phyloP scores from a whole-genome alignment of 345 rosid genomes.

The Gossypium mustelinum region DNA sequence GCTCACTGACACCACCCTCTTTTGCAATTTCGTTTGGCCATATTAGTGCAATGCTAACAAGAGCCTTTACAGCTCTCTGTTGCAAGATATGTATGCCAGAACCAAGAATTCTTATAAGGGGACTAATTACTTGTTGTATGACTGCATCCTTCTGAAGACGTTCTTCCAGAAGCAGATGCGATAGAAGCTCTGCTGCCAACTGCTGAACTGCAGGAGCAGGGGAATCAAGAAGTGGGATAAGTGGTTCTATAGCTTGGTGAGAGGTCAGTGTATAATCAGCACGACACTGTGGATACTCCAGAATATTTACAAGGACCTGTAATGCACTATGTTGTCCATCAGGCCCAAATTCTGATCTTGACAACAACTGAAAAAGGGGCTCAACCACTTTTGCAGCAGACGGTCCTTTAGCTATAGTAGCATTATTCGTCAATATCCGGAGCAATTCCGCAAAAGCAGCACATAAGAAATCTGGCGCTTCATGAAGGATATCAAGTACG shows the following conservation, averaged over 20 bases:
- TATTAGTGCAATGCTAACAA: slow-evolving; percentile 74
- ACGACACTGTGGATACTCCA: slow-evolving; percentile 96
- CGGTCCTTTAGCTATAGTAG: slow-evolving; percentile 87
- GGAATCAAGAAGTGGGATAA: slow-evolving; percentile 91
- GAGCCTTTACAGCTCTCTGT: slow-evolving; percentile 98
- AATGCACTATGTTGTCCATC: slow-evolving; percentile 93
- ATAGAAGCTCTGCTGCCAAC: slow-evolving; percentile 96
- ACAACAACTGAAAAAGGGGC: slow-evolving; percentile 72
- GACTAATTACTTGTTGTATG: slow-evolving; percentile 78
- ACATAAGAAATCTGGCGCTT: slow-evolving; percentile 93
- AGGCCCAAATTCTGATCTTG: slow-evolving; percentile 81
- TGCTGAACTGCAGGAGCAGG: slow-evolving; percentile 92
- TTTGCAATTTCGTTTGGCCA: slow-evolving; percentile 98
- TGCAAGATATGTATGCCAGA: slow-evolving; percentile 86
- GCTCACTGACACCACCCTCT: slow-evolving; percentile 92
- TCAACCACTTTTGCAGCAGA: slow-evolving; percentile 95
- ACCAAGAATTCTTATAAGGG: slow-evolving; percentile 78
- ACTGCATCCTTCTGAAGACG: slow-evolving; percentile 86
- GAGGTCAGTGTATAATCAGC: slow-evolving; percentile 73
- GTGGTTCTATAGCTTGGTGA: slow-evolving; percentile 87
- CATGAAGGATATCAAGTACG: slow-evolving; percentile 80
- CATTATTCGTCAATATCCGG: slow-evolving; percentile 90
- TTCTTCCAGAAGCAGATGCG: slow-evolving; percentile 82
- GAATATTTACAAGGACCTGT: slow-evolving; percentile 89
- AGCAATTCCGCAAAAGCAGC: slow-evolving; percentile 91